phyloP scores from a whole-genome alignment of 495 filamentous ascomycete species.

The Penicillium taxi region DNA sequence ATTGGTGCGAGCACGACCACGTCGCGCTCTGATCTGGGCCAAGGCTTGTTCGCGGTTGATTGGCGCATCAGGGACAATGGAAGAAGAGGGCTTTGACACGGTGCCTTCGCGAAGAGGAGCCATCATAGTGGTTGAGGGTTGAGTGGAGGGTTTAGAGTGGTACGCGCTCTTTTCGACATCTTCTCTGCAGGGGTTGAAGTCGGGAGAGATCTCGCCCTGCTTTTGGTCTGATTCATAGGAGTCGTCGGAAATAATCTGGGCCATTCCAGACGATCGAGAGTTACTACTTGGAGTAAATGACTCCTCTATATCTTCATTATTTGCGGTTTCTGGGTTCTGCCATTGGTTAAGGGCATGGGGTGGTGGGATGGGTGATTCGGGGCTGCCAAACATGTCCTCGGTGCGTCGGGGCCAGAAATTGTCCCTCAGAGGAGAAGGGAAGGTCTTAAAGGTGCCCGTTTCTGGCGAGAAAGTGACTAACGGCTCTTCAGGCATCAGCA shows the following conservation, averaged over 20 bases:
- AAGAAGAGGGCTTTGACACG: slow-evolving; percentile 17
- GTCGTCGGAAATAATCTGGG: slow-evolving; percentile 3
- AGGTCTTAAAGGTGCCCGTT: slow-evolving; percentile 42
- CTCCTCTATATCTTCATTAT: slow-evolving; percentile 8
- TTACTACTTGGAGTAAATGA: slow-evolving; percentile 15
- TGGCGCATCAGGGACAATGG: slow-evolving; percentile 29
- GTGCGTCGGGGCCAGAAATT: slow-evolving; percentile 15
- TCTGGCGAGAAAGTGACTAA: slow-evolving; percentile 41
- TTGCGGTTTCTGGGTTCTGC: slow-evolving; percentile 7
- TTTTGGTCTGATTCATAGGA: neutral
- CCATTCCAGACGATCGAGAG: slow-evolving; percentile 4
- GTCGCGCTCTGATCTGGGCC: slow-evolving; percentile 43
- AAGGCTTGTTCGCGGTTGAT: slow-evolving; percentile 45
- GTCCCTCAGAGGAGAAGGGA: slow-evolving; percentile 35
- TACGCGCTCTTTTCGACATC: too few relatives aligned
- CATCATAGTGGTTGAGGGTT: slow-evolving; percentile 23
- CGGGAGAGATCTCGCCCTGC: neutral
- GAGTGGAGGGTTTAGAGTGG: slow-evolving; percentile 12
- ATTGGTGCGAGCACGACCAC: slow-evolving; percentile 40
- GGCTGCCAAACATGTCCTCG: slow-evolving; percentile 7
- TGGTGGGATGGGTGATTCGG: slow-evolving; percentile 4
- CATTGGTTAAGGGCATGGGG: slow-evolving; percentile 1
- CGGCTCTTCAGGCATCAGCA: slow-evolving; percentile 26
- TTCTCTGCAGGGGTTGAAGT: slow-evolving; percentile 11
- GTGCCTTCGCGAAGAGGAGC: slow-evolving; percentile 26